A percentile compares a stretch with the other conserved stretches of the same genome.
Evolutionary conservation across 768 basidiomycete species (phyloP).

Genomic region (Collybia nuda): DNA sequence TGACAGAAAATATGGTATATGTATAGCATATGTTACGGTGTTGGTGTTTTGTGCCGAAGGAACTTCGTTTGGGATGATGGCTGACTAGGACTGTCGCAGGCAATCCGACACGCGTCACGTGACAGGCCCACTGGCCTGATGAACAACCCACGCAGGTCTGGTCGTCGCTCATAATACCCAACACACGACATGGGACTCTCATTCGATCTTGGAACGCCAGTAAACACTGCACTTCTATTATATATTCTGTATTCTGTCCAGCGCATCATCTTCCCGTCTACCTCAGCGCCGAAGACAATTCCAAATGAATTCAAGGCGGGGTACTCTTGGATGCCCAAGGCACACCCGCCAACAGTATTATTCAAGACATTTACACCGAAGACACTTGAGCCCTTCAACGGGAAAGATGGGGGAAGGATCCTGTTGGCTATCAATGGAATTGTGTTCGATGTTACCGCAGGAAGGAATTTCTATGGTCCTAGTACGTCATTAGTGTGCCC

Average conservation of each 20-base stretch:
- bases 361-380: conserved; percentile 80
- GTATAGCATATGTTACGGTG: no score
- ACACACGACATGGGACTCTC: conserved; percentile 32
- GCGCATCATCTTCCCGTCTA: conserved; percentile 72
- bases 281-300: conserved; percentile 43
- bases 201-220: conserved; percentile 64
- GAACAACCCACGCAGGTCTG: no score
- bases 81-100: background rate
- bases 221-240: conserved; percentile 76
- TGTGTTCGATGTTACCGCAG: conserved; percentile 92
- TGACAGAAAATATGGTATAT: no score
- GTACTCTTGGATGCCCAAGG: conserved; percentile 91
- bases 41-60: no score
- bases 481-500: conserved; percentile 47
- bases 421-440: conserved; percentile 80
- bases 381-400: conserved; percentile 67
- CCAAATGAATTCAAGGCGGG: conserved; percentile 75
- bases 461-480: conserved; percentile 92
- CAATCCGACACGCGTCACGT: background rate
- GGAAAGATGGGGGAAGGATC: conserved; percentile 68
- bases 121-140: no score
- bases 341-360: conserved; percentile 75
- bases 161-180: background rate
- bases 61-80: no score
- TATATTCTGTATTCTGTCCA: conserved; percentile 80